Conservation (phyloP, 208 protist genomes). For the Crithidia mellificae region DNA sequence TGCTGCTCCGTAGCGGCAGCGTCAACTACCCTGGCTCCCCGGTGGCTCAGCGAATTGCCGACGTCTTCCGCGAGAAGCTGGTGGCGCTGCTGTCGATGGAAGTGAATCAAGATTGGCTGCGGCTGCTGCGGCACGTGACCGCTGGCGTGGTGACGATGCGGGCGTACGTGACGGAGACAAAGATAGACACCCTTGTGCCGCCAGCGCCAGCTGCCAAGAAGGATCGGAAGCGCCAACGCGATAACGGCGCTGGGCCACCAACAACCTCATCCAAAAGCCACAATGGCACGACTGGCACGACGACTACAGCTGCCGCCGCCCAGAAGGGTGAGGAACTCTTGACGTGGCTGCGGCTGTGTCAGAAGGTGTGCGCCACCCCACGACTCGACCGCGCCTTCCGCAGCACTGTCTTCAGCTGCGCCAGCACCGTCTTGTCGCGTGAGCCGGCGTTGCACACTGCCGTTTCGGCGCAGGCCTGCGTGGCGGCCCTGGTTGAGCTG, state of each 20-base stretch:
- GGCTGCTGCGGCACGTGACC: constrained; percentile 64
- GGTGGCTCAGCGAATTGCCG: constrained; percentile 23
- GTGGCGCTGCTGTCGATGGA: constrained; percentile 38
- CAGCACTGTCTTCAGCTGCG: constrained; percentile 33
- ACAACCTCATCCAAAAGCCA: too few relatives aligned
- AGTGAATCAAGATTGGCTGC: constrained; percentile 83
- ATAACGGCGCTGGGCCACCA: too few relatives aligned
- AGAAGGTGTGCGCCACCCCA: constrained; percentile 27
- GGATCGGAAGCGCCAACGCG: constrained; percentile 15
- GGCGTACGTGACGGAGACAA: constrained; percentile 30
- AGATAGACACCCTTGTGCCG: too few relatives aligned
- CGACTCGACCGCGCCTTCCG: constrained; percentile 25
- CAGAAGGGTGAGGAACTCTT: constrained; percentile 4
- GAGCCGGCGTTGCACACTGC: not conserved
- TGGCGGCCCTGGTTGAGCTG: constrained; percentile 11
- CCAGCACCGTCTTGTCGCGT: constrained; percentile 22
- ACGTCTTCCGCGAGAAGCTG: constrained; percentile 47
- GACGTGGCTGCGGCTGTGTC: constrained; percentile 25
- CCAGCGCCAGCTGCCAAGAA: too few relatives aligned
- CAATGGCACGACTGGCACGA: too few relatives aligned
- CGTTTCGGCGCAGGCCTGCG: constrained; percentile 5
- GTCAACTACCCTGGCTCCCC: constrained; percentile 11
- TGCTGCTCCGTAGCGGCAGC: constrained; percentile 40
- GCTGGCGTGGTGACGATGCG: constrained; percentile 65
- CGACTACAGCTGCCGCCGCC: not conserved